Conservation (phyloP, 768 basidiomycete genomes). For the Tulasnella sp. region DNA sequence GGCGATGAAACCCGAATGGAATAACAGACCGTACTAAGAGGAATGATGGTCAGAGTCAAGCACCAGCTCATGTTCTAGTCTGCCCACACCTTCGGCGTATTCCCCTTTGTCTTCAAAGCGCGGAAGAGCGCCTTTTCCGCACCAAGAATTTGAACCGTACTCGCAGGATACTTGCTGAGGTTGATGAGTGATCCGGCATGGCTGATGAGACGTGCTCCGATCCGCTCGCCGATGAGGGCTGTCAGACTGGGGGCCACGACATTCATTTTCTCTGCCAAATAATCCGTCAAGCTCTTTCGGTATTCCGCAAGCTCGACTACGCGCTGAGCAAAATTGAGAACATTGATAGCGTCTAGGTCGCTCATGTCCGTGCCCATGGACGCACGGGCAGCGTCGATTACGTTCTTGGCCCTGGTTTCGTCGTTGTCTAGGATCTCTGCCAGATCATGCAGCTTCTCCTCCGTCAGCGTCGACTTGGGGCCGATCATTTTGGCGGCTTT, state of each 20-base stretch:
- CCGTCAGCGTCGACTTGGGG: slow-evolving; percentile 71
- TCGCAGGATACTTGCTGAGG: slow-evolving; percentile 95
- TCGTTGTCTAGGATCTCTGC: slow-evolving; percentile 77
- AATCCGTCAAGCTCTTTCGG: slow-evolving; percentile 79
- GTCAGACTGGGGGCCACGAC: slow-evolving; percentile 89
- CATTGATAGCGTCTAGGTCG: slow-evolving; percentile 93
- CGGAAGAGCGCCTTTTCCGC: slow-evolving; percentile 98
- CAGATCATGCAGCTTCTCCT: slow-evolving; percentile 73
- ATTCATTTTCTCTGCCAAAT: slow-evolving; percentile 96
- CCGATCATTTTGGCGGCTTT: slow-evolving; percentile 76
- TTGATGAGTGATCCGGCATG: slow-evolving; percentile 96
- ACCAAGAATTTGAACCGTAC: slow-evolving; percentile 95
- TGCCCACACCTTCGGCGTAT: slow-evolving; percentile 78
- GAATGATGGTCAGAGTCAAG: slow-evolving; percentile 6
- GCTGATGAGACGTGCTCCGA: slow-evolving; percentile 86
- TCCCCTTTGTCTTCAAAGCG: slow-evolving; percentile 96
- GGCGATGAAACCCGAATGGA: slow-evolving; percentile 94
- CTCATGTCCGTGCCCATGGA: slow-evolving; percentile 91
- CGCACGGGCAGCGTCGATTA: slow-evolving; percentile 87
- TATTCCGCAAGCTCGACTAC: slow-evolving; percentile 91
- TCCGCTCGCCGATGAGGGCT: slow-evolving; percentile 82
- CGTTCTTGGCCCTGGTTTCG: slow-evolving; percentile 77
- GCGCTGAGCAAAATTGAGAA: slow-evolving; percentile 79
- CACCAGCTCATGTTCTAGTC: neutral
- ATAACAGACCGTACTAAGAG: slow-evolving; percentile 92